Percentiles rank a stretch among this genome's conserved stretches.
phyloP scores from a whole-genome alignment of 1,284 basidiomycete genomes.

The Cerioporus squamosus region DNA sequence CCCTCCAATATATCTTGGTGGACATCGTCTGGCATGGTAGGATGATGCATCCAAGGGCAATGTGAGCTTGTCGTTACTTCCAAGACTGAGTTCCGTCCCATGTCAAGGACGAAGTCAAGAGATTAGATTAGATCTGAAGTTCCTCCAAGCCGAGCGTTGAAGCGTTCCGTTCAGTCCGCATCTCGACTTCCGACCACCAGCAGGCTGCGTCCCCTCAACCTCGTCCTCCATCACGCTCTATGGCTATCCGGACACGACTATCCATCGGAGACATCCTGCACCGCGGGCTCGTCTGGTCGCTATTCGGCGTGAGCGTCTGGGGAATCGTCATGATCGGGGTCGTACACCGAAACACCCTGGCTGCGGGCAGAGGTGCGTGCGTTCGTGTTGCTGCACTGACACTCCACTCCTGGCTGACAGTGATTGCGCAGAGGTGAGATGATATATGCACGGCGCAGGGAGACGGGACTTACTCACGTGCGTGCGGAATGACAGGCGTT shows the following conservation, averaged over 20 bases:
- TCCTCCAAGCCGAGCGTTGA: not conserved
- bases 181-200: not conserved
- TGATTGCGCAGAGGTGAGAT: conserved; percentile 11
- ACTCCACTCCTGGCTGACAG: not conserved
- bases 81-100: too few species aligned
- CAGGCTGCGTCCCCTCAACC: not conserved
- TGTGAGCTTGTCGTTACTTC: too few species aligned
- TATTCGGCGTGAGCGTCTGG: conserved; percentile 34
- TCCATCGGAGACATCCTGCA: conserved; percentile 32
- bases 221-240: not conserved
- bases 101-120: too few species aligned
- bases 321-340: conserved; percentile 35
- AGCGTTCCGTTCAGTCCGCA: too few species aligned
- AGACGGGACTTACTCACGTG: not conserved
- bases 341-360: conserved; percentile 34
- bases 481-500: conserved; percentile 7
- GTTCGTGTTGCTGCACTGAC: not conserved
- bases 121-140: conserved; percentile 6
- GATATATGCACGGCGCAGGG: not conserved
- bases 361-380: conserved; percentile 32
- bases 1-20: too few species aligned
- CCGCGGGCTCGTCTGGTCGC: conserved; percentile 31
- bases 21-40: too few species aligned
- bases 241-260: conserved; percentile 25
- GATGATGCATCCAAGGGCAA: too few species aligned